Percentiles rank a stretch among this genome's conserved stretches.
Conservation (phyloP, 2,329 filamentous ascomycete species). For the Orbilia ellipsospora region DNA sequence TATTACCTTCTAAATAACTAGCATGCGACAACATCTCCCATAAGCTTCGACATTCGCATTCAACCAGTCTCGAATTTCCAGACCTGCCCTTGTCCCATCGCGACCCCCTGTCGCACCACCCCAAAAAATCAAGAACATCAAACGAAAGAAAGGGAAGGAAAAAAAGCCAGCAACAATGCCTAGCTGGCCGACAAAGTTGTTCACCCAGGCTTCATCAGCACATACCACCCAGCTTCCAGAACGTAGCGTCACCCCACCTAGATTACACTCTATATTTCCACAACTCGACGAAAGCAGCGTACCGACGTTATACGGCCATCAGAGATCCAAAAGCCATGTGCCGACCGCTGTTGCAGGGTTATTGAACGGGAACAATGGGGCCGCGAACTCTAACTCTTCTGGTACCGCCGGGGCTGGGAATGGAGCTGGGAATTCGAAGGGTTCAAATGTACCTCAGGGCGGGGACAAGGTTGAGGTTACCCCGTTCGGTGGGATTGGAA, state of each 20-base stretch:
- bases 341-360: conserved; percentile 10
- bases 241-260: conserved; percentile 36
- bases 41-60: too few relatives aligned
- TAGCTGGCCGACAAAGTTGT: conserved; percentile 53
- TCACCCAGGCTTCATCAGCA: conserved; percentile 17
- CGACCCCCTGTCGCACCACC: conserved; percentile 9
- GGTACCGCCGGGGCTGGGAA: background rate
- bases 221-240: conserved; percentile 20
- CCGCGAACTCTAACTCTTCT: background rate
- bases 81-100: background rate
- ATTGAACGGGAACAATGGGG: background rate
- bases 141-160: background rate
- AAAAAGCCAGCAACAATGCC: conserved; percentile 32
- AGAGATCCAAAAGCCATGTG: conserved; percentile 52
- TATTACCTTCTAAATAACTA: background rate
- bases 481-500: conserved; percentile 61
- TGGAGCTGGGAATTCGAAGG: conserved; percentile 2
- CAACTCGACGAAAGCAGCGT: conserved; percentile 41
- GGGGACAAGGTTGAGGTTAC: conserved; percentile 60
- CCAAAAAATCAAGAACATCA: too few relatives aligned
- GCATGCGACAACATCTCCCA: background rate
- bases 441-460: conserved; percentile 49
- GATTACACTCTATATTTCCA: conserved; percentile 50
- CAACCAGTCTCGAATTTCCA: too few relatives aligned
- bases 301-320: conserved; percentile 50